Percentiles rank a stretch among this genome's conserved stretches.
These are phyloP conservation scores for Garcia nutans DNA, from an alignment of 345 rosid genomes.

Conservation along the genomic window DNA sequence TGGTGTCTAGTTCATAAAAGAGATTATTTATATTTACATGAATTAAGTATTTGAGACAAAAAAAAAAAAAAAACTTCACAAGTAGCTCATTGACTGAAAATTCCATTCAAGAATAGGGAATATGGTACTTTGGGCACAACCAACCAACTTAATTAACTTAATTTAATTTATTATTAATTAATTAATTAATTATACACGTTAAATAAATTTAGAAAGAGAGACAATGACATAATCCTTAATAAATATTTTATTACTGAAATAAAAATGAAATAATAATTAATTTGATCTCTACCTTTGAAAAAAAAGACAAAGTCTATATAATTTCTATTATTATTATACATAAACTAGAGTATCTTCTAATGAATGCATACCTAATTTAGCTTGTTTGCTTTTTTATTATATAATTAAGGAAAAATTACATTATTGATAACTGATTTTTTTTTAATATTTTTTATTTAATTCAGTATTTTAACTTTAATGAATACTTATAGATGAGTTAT, in stretches of 20 bases:
- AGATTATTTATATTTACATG: not conserved
- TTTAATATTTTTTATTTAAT: too few species aligned
- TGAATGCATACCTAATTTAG: not conserved
- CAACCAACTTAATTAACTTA: not conserved
- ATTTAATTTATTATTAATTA: not conserved
- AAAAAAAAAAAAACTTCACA: not conserved
- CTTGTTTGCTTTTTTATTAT: too few species aligned
- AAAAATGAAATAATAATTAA: not conserved
- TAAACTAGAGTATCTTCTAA: not conserved
- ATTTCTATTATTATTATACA: too few species aligned
- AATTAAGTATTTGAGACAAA: not conserved
- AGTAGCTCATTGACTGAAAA: constrained; percentile 11
- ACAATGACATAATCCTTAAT: not conserved
- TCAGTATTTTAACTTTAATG: too few species aligned
- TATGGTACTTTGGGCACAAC: not conserved
- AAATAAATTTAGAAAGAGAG: not conserved
- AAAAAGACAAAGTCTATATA: not conserved
- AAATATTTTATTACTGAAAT: not conserved
- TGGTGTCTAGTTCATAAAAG: too few species aligned
- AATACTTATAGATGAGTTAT: too few species aligned
- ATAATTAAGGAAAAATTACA: too few species aligned
- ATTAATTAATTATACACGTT: not conserved
- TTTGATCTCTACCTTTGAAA: not conserved
- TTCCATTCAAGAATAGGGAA: not conserved
- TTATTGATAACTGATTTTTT: too few species aligned